Conservation (phyloP, 2,329 filamentous ascomycete species). For the Cercospora beticola region DNA sequence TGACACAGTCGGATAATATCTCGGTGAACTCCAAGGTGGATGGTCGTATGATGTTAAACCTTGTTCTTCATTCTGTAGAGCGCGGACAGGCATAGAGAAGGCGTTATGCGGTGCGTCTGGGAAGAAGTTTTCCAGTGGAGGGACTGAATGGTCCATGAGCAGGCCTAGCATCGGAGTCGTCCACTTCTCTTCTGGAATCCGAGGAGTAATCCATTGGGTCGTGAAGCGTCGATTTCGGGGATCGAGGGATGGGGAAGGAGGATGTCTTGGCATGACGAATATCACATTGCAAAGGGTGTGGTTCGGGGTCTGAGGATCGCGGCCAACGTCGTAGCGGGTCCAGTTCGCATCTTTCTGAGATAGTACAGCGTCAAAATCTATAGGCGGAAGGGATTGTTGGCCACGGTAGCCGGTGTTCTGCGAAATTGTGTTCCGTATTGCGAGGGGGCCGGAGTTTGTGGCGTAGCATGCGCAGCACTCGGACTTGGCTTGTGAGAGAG, state of each 20-base stretch:
- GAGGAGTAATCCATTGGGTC: constrained; percentile 21
- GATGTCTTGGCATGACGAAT: constrained; percentile 18
- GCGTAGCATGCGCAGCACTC: constrained; percentile 11
- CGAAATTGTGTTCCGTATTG: constrained; percentile 4
- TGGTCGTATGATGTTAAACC: constrained; percentile 10
- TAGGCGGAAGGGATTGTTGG: constrained; percentile 13
- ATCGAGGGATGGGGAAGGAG: not conserved
- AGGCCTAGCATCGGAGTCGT: constrained; percentile 21
- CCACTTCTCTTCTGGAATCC: constrained; percentile 20
- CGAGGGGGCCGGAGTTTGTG: constrained; percentile 7
- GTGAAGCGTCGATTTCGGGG: not conserved
- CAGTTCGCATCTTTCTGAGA: constrained; percentile 20
- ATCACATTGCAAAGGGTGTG: constrained; percentile 21
- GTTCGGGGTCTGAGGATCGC: constrained; percentile 13
- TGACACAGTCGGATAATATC: constrained; percentile 24
- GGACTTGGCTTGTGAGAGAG: not conserved
- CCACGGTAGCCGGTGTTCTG: constrained; percentile 1
- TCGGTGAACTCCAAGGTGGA: constrained; percentile 18
- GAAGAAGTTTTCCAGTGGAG: constrained; percentile 22
- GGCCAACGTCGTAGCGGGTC: constrained; percentile 23
- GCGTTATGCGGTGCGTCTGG: constrained; percentile 15
- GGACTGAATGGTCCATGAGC: constrained; percentile 19
- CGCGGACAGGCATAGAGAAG: constrained; percentile 4
- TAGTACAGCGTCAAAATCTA: constrained; percentile 17
- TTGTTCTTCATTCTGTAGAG: constrained; percentile 8